Base-by-base conservation (phyloP, 768 basidiomycete species). In the Boletus pseudo-olivaceus region DNA sequence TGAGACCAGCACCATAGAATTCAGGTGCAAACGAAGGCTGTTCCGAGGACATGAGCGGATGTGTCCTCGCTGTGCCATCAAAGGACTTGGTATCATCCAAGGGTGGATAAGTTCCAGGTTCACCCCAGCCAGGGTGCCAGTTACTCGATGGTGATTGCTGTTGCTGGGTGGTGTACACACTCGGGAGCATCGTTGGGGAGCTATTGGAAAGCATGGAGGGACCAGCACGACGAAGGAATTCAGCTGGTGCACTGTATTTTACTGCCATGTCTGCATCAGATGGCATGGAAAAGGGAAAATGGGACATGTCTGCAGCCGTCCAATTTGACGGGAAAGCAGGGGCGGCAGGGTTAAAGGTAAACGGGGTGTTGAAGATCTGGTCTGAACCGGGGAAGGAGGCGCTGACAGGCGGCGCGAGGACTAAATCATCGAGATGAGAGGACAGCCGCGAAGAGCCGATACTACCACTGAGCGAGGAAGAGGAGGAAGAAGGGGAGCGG, bases 241-340 rank as follows among this genome's bases (percentile, higher is more conserved):
- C 82, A 1, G 74, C 67, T 51, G 82, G 76, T 1, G 72, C 67
- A 7, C 78, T 74, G 59, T 79, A 83, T 51, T 80, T 79, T 11
- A 72, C 72, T 19, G 74, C 54, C 58, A 78, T 73, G 34, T 84
- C 82, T 0, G 69, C n/a, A 35, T 67, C 65, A 12, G 63, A 53
- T 12, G 61, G 5, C 34, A 63, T 33, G 5, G 63, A 27, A 23
- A 71, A 45, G 3, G 68, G 58, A 8, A 63, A 2, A 39, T 66
- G 61, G 4, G 58, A 11, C 27, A 62, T 29, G 44, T 72, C 69
- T 38, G 62, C 19, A 19, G 58, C 5, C 3, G 64, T 12, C 58
- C 66, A 64, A 33, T 37, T 48, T 4, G 49, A 40, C 34, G 55
- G 54, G 51, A 61, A 68, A 30, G 57, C 14, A 49, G 64, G 41